phyloP scores from a whole-genome alignment of 352 stramenopile genomes.

The Thalassiosira ordinaria region DNA sequence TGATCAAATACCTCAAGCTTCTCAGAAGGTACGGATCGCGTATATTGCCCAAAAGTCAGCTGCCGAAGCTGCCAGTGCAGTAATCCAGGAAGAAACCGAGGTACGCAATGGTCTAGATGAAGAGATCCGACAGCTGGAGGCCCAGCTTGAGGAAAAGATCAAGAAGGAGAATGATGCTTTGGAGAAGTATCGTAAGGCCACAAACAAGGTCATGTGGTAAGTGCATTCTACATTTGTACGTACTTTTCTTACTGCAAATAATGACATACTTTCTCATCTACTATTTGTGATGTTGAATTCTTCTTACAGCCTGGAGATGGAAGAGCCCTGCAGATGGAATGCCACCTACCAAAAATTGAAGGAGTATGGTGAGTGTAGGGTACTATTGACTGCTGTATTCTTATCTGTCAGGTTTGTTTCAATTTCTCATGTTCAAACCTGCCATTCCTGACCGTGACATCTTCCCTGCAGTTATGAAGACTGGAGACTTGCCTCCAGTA shows the following conservation, averaged over 20 bases:
- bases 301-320: constrained; percentile 28
- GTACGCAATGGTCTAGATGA: not conserved
- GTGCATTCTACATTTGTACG: too few relatives aligned
- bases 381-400: too few relatives aligned
- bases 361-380: too few relatives aligned
- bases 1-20: not conserved
- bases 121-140: constrained; percentile 4
- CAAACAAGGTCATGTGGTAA: constrained; percentile 25
- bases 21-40: not conserved
- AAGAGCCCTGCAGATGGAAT: constrained; percentile 29
- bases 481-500: constrained; percentile 16
- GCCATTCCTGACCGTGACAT: too few relatives aligned
- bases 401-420: too few relatives aligned
- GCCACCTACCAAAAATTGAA: constrained; percentile 12
- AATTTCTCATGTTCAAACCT: too few relatives aligned
- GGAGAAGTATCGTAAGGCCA: constrained; percentile 1
- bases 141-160: not conserved
- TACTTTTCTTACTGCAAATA: too few relatives aligned
- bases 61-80: not conserved
- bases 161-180: constrained; percentile 1
- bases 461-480: too few relatives aligned
- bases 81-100: constrained; percentile 13
- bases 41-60: not conserved
- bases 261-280: too few relatives aligned
- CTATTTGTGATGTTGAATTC: too few relatives aligned